Conservation (phyloP, 1,284 basidiomycete species). For the Puccinia polysora region DNA sequence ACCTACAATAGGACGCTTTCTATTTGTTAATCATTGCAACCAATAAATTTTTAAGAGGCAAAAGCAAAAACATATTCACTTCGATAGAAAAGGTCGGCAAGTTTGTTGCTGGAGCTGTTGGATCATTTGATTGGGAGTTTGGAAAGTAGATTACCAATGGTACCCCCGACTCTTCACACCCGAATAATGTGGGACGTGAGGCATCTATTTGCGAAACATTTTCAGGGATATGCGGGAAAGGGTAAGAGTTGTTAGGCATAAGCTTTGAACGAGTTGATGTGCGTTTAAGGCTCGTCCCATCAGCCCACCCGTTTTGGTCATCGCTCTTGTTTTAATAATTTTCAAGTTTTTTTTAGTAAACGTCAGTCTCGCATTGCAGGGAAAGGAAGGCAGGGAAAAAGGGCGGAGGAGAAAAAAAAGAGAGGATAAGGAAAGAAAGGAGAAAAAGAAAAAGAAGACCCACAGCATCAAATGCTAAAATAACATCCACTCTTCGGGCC, state of each 20-base stretch:
- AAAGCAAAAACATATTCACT: neutral
- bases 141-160: constrained; percentile 13
- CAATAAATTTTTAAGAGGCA: neutral
- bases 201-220: neutral
- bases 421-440: too few relatives aligned
- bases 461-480: constrained; percentile 26
- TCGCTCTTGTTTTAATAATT: neutral
- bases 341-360: neutral
- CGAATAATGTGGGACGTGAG: constrained; percentile 13
- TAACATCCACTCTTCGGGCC: constrained; percentile 15
- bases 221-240: constrained; percentile 16
- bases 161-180: constrained; percentile 3
- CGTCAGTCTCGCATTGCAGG: too few relatives aligned
- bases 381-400: too few relatives aligned
- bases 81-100: constrained; percentile 12
- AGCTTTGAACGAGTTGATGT: neutral
- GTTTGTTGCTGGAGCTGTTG: neutral
- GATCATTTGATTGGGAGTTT: neutral
- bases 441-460: neutral
- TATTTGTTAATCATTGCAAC: neutral
- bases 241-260: neutral
- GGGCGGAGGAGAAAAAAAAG: too few relatives aligned
- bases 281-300: neutral
- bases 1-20: too few relatives aligned
- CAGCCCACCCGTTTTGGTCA: neutral